Base-by-base conservation (phyloP, 1,139 yeast species). In the Saccharomyces hybrid region DNA sequence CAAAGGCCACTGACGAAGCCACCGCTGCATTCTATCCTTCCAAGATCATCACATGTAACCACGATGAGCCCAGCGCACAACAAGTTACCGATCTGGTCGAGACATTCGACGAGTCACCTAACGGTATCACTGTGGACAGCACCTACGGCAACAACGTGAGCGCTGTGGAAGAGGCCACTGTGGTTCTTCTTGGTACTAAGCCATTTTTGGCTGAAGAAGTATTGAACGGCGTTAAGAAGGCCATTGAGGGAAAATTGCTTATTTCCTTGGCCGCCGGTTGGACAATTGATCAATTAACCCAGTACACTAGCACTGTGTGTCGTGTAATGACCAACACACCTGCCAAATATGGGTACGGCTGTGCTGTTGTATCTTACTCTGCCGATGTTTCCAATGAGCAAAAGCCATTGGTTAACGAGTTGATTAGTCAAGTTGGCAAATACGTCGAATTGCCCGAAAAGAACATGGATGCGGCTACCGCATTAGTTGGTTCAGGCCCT, bases 281-380 rank as follows among this genome's bases (percentile, higher is more conserved):
- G 78, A 88, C 96, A 26, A 83, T 90, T 59, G 82, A 75, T 20
- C 88, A 86, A 67, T 78, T 91, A 64, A 67, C 73, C 32, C 69
- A 72, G 3, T 80, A 79, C 67, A 75, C 90, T 6, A 74, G 77
- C 52, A 61, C 58, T 25, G 83, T 91, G 50, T 88, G 95, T 51
- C 82, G 96, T 61, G 96, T 95, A n/a, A 91, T 95, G 96, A 93
- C 99, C 56, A 93, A 93, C 72, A 93, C 99, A 0, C 98, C 99
- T 3, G 95, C 97, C 47, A 87, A 85, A 70, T 84, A 77, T 70
- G 97, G 97, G 7, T 82, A 84, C 65, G 99, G 98, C 52, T 89
- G 95, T 79, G 97, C 98, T 7, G 91, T 89, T 25, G 83, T 93
- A 26, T 81, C 93, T 2, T 83, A 85, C 61, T 76, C 88, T 14